These are phyloP conservation scores for Lophiostoma macrostomum DNA, from an alignment of 495 filamentous ascomycete species.

Conservation along the genomic window DNA sequence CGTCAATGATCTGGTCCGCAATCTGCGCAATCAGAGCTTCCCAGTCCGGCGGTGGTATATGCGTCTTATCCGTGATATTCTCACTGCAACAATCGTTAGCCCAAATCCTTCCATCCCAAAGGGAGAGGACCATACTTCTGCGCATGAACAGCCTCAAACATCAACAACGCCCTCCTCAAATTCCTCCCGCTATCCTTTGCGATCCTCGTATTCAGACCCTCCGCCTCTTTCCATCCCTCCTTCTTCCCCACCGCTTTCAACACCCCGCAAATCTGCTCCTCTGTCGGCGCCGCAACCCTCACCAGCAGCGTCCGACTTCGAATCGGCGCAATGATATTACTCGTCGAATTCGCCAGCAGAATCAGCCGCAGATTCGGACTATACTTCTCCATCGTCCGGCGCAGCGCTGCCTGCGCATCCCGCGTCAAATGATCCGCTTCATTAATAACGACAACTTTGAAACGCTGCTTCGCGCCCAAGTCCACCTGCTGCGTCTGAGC, in stretches of 20 bases:
- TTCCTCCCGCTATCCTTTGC: slow-evolving; percentile 91
- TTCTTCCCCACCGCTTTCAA: slow-evolving; percentile 69
- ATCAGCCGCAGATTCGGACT: slow-evolving; percentile 90
- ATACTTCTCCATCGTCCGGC: slow-evolving; percentile 99
- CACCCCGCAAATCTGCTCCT: slow-evolving; percentile 76
- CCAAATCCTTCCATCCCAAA: not conserved
- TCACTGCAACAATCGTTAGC: slow-evolving; percentile 56
- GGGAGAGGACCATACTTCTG: slow-evolving; percentile 69
- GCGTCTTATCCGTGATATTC: slow-evolving; percentile 80
- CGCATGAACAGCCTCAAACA: slow-evolving; percentile 95
- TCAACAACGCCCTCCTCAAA: slow-evolving; percentile 80
- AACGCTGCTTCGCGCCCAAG: slow-evolving; percentile 77
- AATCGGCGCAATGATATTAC: slow-evolving; percentile 97
- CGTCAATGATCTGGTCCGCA: slow-evolving; percentile 85
- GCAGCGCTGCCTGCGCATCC: slow-evolving; percentile 92
- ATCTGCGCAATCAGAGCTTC: slow-evolving; percentile 83
- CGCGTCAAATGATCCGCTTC: slow-evolving; percentile 94
- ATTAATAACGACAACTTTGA: slow-evolving; percentile 99
- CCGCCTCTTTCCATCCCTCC: slow-evolving; percentile 70
- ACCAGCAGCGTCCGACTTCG: slow-evolving; percentile 84
- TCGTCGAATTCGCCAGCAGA: slow-evolving; percentile 86
- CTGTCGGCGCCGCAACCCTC: slow-evolving; percentile 83
- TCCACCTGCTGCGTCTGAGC: slow-evolving; percentile 99
- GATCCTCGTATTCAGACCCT: slow-evolving; percentile 74
- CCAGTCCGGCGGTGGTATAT: slow-evolving; percentile 93